Evolutionary conservation across 2,329 filamentous ascomycete species (phyloP).

Genomic region (Knufia fluminis): DNA sequence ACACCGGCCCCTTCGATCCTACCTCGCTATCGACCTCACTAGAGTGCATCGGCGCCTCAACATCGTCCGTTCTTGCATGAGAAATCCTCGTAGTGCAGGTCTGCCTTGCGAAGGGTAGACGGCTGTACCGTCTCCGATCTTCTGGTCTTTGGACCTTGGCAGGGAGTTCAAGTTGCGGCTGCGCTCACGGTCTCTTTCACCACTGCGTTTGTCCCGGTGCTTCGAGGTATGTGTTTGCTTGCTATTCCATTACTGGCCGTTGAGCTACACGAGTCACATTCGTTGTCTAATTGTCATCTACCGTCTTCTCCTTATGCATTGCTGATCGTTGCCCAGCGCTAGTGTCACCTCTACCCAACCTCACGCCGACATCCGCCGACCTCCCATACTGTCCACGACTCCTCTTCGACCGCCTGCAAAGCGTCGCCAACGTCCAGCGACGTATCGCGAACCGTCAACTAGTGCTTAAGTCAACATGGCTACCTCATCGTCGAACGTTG

Average conservation of each 20-base stretch:
- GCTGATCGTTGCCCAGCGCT: not conserved
- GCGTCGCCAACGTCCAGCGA: not conserved
- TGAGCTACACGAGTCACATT: not conserved
- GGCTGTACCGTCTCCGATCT: no score
- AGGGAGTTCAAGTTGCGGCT: slow-evolving; percentile 1
- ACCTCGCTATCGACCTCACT: not conserved
- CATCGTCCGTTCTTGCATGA: slow-evolving; percentile 3
- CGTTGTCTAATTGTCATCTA: not conserved
- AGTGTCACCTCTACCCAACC: not conserved
- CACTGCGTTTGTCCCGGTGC: slow-evolving; percentile 2
- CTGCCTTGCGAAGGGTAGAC: slow-evolving; percentile 6
- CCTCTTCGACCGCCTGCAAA: not conserved
- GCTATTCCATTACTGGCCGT: not conserved
- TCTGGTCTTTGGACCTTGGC: not conserved
- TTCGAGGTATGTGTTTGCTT: slow-evolving; percentile 3
- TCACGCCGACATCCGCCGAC: not conserved
- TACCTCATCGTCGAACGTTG: slow-evolving; percentile 88
- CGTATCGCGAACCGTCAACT: not conserved
- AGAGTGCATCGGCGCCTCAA: not conserved
- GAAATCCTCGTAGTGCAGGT: slow-evolving; percentile 1
- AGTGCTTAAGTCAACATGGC: slow-evolving; percentile 48
- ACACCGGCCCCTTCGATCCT: not conserved
- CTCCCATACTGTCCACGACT: not conserved
- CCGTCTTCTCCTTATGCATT: not conserved
- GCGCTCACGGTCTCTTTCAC: not conserved